Evolutionary conservation across 228 moss, liverwort and hornwort species (phyloP).

Genomic region (Sphagnum fallax): DNA sequence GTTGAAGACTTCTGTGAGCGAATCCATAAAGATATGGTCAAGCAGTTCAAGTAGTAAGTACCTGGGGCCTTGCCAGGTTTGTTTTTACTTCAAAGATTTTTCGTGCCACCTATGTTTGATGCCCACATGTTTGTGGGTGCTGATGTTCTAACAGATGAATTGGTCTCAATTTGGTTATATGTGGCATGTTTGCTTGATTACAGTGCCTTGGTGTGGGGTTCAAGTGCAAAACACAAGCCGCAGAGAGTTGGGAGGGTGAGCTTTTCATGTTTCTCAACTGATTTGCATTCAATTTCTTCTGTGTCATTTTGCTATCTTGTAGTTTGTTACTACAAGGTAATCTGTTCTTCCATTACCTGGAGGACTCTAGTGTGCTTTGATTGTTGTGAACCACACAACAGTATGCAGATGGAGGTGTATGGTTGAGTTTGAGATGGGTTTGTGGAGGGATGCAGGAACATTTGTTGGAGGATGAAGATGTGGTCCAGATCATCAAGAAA

Average conservation of each 20-base stretch:
- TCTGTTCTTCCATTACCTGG: not conserved
- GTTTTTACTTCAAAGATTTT: too few species aligned
- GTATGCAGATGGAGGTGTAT: not conserved
- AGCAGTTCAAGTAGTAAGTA: constrained; percentile 77
- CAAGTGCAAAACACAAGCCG: constrained; percentile 90
- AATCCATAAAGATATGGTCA: constrained; percentile 92
- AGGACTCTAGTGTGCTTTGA: not conserved
- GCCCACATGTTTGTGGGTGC: not conserved
- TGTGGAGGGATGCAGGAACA: constrained; percentile 37
- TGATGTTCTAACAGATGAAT: not conserved
- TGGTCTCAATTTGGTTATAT: not conserved
- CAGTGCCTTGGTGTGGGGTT: constrained; percentile 87
- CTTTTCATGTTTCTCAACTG: not conserved
- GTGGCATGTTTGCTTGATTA: constrained; percentile 9
- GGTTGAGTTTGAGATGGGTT: not conserved
- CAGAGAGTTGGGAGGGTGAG: constrained; percentile 72
- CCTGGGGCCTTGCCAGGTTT: not conserved
- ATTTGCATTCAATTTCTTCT: not conserved
- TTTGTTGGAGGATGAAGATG: constrained; percentile 77
- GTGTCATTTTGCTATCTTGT: not conserved
- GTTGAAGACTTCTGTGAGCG: constrained; percentile 91
- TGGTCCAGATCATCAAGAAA: constrained; percentile 96
- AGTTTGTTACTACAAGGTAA: not conserved
- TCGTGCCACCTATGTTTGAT: too few species aligned
- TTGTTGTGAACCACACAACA: not conserved